These are phyloP conservation scores for Penicillium malachiteum DNA, from an alignment of 495 filamentous ascomycete genomes.

Conservation along the genomic window DNA sequence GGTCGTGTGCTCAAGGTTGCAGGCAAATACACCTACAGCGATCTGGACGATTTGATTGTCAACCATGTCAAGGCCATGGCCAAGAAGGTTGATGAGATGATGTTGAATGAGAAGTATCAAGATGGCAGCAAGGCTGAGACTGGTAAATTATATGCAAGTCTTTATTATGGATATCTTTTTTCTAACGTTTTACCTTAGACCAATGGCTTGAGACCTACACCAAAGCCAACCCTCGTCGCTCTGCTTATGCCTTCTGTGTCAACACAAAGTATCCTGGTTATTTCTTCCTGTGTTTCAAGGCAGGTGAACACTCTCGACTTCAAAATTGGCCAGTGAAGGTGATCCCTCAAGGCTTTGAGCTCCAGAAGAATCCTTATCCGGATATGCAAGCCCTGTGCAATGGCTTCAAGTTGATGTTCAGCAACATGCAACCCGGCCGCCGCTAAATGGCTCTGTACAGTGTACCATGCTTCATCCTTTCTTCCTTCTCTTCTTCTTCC, in stretches of 20 bases:
- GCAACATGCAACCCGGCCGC: constrained; percentile 49
- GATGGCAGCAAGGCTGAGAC: constrained; percentile 74
- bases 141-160: constrained; percentile 57
- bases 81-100: constrained; percentile 95
- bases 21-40: constrained; percentile 84
- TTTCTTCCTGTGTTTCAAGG: constrained; percentile 94
- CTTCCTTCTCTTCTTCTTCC: neutral
- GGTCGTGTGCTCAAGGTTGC: constrained; percentile 79
- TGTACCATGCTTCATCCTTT: constrained; percentile 21
- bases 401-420: constrained; percentile 69
- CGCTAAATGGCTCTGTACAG: constrained; percentile 23
- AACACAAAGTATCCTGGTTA: constrained; percentile 90
- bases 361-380: constrained; percentile 82
- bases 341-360: constrained; percentile 84
- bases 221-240: constrained; percentile 91
- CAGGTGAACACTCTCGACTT: constrained; percentile 66
- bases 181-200: constrained; percentile 51
- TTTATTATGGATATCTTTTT: constrained; percentile 3
- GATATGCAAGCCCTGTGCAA: constrained; percentile 94
- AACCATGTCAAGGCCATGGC: constrained; percentile 97
- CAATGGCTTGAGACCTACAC: constrained; percentile 94
- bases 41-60: constrained; percentile 96
- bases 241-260: constrained; percentile 91
- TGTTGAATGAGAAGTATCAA: constrained; percentile 87
- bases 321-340: constrained; percentile 87